Evolutionary conservation across 495 filamentous ascomycete species (phyloP), one percentile per base, ranked within the genome.

Genomic region (Bacidia gigantensis): DNA sequence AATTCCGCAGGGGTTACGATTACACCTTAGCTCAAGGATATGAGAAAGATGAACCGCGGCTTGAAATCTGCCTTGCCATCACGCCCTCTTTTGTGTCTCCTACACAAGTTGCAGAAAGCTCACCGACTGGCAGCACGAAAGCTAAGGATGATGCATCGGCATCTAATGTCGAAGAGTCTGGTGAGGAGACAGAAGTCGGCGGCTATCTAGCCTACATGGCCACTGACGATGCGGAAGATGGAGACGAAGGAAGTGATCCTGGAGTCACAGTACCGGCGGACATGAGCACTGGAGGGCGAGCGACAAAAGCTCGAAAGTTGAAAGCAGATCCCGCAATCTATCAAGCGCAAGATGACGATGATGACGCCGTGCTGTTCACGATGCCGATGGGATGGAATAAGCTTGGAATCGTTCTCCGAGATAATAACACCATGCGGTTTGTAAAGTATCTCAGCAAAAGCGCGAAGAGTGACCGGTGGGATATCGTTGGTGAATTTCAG

Each of bases 201-300:
- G 89, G 88, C 18, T 87, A 93, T 60, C 86, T 94, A 62, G 82
- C 89, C 40, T 94, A 95, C 71, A 90, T 94, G 87, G 85, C 85
- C 14, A 83, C 79, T 45, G 87, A 92, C 55, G 86, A 92, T 38
- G 81, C 83, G 39, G 73, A 78, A 24, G 71, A 81, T 50, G 81
- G 77, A 0, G 60, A 64, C 21, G 56, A 58, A 1, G 55, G 38
- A 3, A 54, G 53, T 38, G 46, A 59, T 24, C 38, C 55, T 40
- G 57, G 60, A 12, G 38, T 62, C 3, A 52, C 54, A 55, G 54
- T 62, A 0, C 57, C 55, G 18, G 22, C 23, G 2, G 42, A 55
- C 41, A 25, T 56, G 23, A 59, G 57, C 32, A 57, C 57, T 12
- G 57, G 55, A 35, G 55, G 46, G 25, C 52, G 52, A 20, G 52